phyloP scores from a whole-genome alignment of 2,329 filamentous ascomycete genomes.

The Fusarium sarcochroum region DNA sequence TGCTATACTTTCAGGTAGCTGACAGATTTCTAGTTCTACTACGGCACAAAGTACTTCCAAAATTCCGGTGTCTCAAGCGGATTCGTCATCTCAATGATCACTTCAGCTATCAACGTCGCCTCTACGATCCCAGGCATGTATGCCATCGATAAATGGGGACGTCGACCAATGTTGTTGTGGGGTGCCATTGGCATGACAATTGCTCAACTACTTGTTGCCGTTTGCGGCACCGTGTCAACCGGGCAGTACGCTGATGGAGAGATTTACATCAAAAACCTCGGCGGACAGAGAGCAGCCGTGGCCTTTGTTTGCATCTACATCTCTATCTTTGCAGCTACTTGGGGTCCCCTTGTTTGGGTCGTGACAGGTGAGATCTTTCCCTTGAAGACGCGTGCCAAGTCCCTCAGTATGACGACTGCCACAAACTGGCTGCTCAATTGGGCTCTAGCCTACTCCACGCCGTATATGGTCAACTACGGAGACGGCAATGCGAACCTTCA shows the following conservation, averaged over 20 bases:
- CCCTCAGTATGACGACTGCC: slow-evolving; percentile 76
- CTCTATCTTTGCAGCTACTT: slow-evolving; percentile 81
- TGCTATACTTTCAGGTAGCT: slow-evolving; percentile 3
- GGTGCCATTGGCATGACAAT: slow-evolving; percentile 74
- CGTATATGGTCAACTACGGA: slow-evolving; percentile 83
- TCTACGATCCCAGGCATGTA: slow-evolving; percentile 57
- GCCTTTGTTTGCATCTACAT: slow-evolving; percentile 79
- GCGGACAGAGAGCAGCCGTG: slow-evolving; percentile 69
- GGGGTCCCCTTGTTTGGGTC: slow-evolving; percentile 68
- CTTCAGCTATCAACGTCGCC: slow-evolving; percentile 56
- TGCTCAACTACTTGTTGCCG: slow-evolving; percentile 71
- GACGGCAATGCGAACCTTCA: slow-evolving; percentile 79
- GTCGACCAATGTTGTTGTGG: slow-evolving; percentile 72
- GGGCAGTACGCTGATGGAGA: slow-evolving; percentile 63
- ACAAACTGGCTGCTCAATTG: slow-evolving; percentile 84
- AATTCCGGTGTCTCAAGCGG: slow-evolving; percentile 56
- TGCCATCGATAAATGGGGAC: slow-evolving; percentile 58
- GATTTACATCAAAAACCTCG: slow-evolving; percentile 64
- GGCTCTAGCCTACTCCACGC: slow-evolving; percentile 77
- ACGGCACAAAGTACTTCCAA: slow-evolving; percentile 58
- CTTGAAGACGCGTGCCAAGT: slow-evolving; percentile 74
- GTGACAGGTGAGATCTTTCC: slow-evolving; percentile 72
- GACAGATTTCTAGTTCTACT: slow-evolving; percentile 51
- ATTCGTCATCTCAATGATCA: slow-evolving; percentile 57
- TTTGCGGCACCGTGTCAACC: slow-evolving; percentile 69